Percentiles rank a stretch among this genome's conserved stretches.
phyloP scores from a whole-genome alignment of 768 basidiomycete species.

The Leccinum subgranulosum region DNA sequence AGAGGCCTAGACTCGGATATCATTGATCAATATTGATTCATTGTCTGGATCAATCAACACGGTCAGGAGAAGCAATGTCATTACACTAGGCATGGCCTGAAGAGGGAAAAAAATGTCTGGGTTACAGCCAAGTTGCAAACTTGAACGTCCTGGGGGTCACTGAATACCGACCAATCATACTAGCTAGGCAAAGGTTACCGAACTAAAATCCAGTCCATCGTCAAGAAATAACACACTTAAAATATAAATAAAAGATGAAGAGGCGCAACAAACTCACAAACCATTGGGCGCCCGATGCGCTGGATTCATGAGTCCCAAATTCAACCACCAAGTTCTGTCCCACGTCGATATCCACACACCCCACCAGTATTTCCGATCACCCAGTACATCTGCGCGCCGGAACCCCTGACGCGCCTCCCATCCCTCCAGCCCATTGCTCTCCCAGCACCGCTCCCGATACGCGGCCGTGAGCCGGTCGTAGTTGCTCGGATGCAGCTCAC shows the following conservation, averaged over 20 bases:
- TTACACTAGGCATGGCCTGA: not conserved
- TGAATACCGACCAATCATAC: not conserved
- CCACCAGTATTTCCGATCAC: constrained; percentile 43
- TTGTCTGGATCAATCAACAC: too few species aligned
- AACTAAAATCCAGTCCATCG: not conserved
- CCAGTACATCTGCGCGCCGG: constrained; percentile 49
- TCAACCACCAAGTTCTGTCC: constrained; percentile 42
- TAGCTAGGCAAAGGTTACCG: not conserved
- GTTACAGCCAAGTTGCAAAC: not conserved
- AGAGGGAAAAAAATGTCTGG: not conserved
- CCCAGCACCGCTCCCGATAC: constrained; percentile 36
- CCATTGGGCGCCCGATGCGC: constrained; percentile 8
- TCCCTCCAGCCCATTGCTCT: constrained; percentile 37
- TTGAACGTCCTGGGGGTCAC: too few species aligned
- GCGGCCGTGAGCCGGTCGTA: constrained; percentile 13
- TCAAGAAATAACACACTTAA: not conserved
- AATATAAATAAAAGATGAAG: not conserved
- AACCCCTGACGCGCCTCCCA: constrained; percentile 32
- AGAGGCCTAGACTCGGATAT: too few species aligned
- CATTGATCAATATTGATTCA: too few species aligned
- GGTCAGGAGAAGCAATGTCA: not conserved
- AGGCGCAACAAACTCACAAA: not conserved
- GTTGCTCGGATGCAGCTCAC: constrained; percentile 14
- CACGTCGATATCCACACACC: constrained; percentile 34
- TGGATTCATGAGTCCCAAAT: constrained; percentile 39